Percentiles rank a stretch among this genome's conserved stretches.
Conservation (phyloP, 441 rosid genomes). For the Populus tomentosa region DNA sequence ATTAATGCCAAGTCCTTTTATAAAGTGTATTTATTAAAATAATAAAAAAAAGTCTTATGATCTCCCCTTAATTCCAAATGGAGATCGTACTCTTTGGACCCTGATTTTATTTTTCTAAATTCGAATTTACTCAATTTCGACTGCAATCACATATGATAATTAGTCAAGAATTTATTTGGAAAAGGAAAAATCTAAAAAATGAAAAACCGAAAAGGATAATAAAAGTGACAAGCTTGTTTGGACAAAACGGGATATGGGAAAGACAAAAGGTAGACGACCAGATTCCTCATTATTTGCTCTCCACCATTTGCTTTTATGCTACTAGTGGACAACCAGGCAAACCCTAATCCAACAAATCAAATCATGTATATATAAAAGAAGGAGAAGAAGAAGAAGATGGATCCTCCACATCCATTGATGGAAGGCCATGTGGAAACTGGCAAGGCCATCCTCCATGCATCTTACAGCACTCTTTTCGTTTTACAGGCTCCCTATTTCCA, state of each 20-base stretch:
- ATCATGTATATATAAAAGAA: neutral
- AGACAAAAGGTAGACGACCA: neutral
- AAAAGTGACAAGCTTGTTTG: neutral
- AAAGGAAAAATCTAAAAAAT: no score
- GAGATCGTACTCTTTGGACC: no score
- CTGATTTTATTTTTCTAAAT: no score
- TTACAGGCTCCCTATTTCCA: neutral
- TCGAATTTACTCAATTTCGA: no score
- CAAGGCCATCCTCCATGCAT: neutral
- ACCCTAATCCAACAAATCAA: neutral
- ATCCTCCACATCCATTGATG: conserved; percentile 7
- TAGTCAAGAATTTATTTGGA: no score
- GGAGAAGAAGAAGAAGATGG: neutral
- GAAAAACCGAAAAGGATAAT: neutral
- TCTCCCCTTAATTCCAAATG: no score
- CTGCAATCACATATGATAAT: no score
- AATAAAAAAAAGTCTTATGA: no score
- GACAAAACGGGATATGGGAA: neutral
- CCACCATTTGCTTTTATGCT: conserved; percentile 1
- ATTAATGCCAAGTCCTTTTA: no score
- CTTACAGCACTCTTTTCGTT: neutral
- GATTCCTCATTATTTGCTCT: neutral
- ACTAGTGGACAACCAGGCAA: conserved; percentile 3
- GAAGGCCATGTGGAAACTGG: neutral
- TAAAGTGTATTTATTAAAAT: no score